Base-by-base conservation (phyloP, 495 filamentous ascomycete species). In the Glutinoglossum americanum region DNA sequence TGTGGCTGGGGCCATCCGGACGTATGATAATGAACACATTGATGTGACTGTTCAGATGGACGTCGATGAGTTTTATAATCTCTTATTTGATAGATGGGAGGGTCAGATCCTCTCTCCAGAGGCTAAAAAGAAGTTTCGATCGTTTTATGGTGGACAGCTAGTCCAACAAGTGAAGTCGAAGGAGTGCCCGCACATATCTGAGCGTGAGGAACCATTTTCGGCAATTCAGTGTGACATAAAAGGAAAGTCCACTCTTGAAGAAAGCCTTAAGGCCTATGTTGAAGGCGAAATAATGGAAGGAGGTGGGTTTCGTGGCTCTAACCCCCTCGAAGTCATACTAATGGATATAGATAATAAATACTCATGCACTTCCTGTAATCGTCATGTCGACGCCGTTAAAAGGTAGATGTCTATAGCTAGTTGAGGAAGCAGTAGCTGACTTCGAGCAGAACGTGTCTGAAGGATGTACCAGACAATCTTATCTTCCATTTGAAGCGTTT, bases 191-290 rank as follows among this genome's bases (percentile, higher is more conserved):
- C 92, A 99, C 68, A 87, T 99, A 17, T 97, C 92, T 0, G 89
- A 96, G 64, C 75, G 83, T 27, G 70, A 85, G 8, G 93, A 97
- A 65, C 82, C 85, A 3, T 99, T 96, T 67, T 93, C 87, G 8
- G 92, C 92, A 11, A 92, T 99, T 57, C 87, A 95, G 60, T 94
- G 90, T 67, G 93, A 95, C 61, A 94, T 99, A 61, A 92, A 94
- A 65, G 92, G 92, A 48, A 99, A 96, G 67, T 75, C 72, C 7
- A 81, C 70, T 33, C 76, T 99, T 0, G 74, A 85, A 60, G 89
- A 97, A 58, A 96, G 92, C 65, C 71, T 99, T 13, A 80, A 87
- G 63, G 88, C 90, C 7, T 97, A 94, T 66, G 89, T 97, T 13
- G 85, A 90, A 64, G 92, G 92, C 1, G 93, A 99, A 64, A 80